phyloP scores from a whole-genome alignment of 2,329 filamentous ascomycete species.

The Colletotrichum lupini region DNA sequence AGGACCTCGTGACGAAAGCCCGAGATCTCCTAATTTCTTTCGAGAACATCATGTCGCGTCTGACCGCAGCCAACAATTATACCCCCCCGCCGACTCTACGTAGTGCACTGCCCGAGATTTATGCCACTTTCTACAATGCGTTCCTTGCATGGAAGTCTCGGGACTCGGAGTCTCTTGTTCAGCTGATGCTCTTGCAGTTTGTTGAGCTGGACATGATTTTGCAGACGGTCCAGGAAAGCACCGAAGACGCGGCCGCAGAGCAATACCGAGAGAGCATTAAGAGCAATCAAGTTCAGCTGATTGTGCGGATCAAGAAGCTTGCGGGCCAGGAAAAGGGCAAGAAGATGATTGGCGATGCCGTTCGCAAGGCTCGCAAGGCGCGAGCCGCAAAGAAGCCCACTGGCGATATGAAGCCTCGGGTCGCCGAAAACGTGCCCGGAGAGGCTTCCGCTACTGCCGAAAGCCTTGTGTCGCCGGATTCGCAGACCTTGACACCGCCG shows the following conservation, averaged over 20 bases:
- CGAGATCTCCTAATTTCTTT: conserved; percentile 83
- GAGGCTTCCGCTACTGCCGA: conserved; percentile 51
- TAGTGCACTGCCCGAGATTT: conserved; percentile 73
- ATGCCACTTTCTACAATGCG: conserved; percentile 80
- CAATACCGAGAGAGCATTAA: conserved; percentile 85
- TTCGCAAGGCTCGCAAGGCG: conserved; percentile 75
- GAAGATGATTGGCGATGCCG: conserved; percentile 78
- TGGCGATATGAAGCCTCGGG: conserved; percentile 77
- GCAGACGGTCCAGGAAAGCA: conserved; percentile 84
- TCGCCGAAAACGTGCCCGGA: conserved; percentile 60
- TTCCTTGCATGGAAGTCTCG: conserved; percentile 88
- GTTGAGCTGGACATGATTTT: conserved; percentile 86
- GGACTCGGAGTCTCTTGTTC: conserved; percentile 80
- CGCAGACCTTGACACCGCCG: conserved; percentile 65
- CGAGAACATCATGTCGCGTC: conserved; percentile 75
- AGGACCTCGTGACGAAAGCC: conserved; percentile 81
- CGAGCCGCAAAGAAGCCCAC: conserved; percentile 73
- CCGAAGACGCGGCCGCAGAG: conserved; percentile 76
- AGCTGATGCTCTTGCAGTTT: conserved; percentile 88
- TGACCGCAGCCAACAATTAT: conserved; percentile 74
- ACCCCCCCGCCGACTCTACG: conserved; percentile 71
- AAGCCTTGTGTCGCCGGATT: conserved; percentile 52
- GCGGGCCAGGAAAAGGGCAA: conserved; percentile 78
- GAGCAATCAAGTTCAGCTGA: conserved; percentile 82
- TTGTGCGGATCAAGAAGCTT: conserved; percentile 83